Conservation (phyloP, 2,329 filamentous ascomycete genomes). For the Eurotiales sp. region DNA sequence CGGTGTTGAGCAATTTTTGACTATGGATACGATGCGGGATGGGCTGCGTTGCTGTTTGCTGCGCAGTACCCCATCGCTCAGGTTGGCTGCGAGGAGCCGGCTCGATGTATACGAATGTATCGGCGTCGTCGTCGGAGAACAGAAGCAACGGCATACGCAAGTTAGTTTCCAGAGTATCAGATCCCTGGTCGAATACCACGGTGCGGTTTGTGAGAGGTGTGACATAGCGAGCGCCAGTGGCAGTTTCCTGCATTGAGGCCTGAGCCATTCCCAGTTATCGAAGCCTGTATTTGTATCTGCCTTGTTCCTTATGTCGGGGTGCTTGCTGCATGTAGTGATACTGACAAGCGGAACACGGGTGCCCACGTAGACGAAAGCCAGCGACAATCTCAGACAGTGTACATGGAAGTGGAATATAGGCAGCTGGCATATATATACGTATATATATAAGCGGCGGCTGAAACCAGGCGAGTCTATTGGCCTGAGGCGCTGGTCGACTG, state of each 20-base stretch:
- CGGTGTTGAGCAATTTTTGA: constrained; percentile 26
- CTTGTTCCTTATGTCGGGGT: too few relatives aligned
- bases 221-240: neutral
- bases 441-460: too few relatives aligned
- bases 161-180: neutral
- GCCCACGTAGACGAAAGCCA: too few relatives aligned
- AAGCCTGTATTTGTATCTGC: neutral
- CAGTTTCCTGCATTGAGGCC: neutral
- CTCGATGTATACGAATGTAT: constrained; percentile 38
- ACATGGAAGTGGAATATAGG: too few relatives aligned
- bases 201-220: neutral
- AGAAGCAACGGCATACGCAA: constrained; percentile 19
- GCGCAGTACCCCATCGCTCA: constrained; percentile 9
- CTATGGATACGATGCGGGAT: constrained; percentile 34
- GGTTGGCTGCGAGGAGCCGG: constrained; percentile 19
- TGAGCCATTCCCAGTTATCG: too few relatives aligned
- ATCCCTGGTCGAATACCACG: neutral
- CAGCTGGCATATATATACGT: too few relatives aligned
- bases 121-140: constrained; percentile 23
- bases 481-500: too few relatives aligned
- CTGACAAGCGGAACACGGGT: too few relatives aligned
- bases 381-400: too few relatives aligned
- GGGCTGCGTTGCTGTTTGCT: constrained; percentile 4
- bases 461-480: too few relatives aligned
- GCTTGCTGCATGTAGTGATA: too few relatives aligned